Evolutionary conservation across 345 rosid species (phyloP), one percentile per base, ranked within the genome.

Genomic region (Gossypium sturtianum): DNA sequence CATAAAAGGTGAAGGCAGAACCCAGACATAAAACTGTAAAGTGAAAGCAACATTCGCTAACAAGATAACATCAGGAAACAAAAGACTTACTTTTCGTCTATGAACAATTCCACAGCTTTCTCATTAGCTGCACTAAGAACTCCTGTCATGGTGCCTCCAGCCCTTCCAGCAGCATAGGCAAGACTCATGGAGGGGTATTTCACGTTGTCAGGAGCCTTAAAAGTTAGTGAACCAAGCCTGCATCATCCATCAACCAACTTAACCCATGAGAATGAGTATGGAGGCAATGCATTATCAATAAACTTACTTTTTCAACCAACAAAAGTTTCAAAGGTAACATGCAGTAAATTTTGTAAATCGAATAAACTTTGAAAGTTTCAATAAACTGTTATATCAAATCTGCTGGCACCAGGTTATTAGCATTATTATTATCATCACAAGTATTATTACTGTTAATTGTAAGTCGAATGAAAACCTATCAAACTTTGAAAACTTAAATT

Each of bases 101-200:
- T 88, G 83, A 92, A 92, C 90, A 90, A 78, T 83, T 90, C 93
- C 3, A 90, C 97, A 0, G 94, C 97, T 84, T 85, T 87, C 84
- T 92, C 97, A 10, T 92, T 90, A 70, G 97, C 97, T n/a, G 97
- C 98, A 43, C 99, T 91, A 69, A 95, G 97, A 74, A 95, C 99
- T 84, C 99, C 99, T 1, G 98, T 95, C 99, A 95, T 95, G 59
- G 99, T 95, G 73, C 99, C 99, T 81, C 98, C 99, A 20, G 99
- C 94, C 76, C 94, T 83, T 82, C 97, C 99, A 41, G 99, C 99
- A 38, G 99, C 84, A 78, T 93, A 95, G 65, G 94, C 93, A 80
- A 95, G 98, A 75, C 89, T 89, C 97, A 95, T 87, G 25, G 99
- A 95, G 25, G 98, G 99, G 73, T 90, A 95, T 78, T 95, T 95